Percentiles rank a stretch among this genome's conserved stretches.
phyloP scores from a whole-genome alignment of 306 rosid genomes.

The Pyrus betulifolia region DNA sequence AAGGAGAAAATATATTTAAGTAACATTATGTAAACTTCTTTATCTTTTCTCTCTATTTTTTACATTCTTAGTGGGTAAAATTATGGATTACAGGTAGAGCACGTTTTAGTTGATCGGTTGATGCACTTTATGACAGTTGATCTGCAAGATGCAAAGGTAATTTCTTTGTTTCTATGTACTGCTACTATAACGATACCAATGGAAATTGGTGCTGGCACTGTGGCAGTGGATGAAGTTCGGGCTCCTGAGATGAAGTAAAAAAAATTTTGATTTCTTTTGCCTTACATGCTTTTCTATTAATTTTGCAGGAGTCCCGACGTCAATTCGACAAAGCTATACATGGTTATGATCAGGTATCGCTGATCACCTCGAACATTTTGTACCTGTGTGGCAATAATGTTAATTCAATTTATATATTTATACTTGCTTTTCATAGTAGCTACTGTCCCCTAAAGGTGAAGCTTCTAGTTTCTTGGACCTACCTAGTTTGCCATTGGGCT shows the following conservation, averaged over 20 bases:
- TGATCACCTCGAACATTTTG: neutral
- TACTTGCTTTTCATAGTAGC: neutral
- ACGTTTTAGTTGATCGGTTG: slow-evolving; percentile 76
- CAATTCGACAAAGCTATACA: slow-evolving; percentile 75
- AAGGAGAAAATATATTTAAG: neutral
- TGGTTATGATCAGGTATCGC: slow-evolving; percentile 82
- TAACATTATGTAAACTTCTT: neutral
- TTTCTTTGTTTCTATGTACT: neutral
- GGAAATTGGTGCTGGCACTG: neutral
- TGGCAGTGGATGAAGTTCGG: neutral
- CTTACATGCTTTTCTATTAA: slow-evolving; percentile 1
- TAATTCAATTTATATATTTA: neutral
- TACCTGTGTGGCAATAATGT: neutral
- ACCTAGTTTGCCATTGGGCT: neutral
- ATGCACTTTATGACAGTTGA: slow-evolving; percentile 66
- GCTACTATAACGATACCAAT: neutral
- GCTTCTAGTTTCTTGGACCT: neutral
- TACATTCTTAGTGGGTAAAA: slow-evolving; percentile 8
- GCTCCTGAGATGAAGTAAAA: neutral
- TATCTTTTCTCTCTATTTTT: neutral
- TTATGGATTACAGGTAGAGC: slow-evolving; percentile 72
- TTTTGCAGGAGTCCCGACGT: slow-evolving; percentile 66
- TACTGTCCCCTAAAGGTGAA: neutral
- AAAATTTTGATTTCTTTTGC: neutral
- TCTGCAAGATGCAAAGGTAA: slow-evolving; percentile 74